These are phyloP conservation scores for Juncus effusus DNA, from an alignment of 176 grass and related monocot species.

Conservation along the genomic window DNA sequence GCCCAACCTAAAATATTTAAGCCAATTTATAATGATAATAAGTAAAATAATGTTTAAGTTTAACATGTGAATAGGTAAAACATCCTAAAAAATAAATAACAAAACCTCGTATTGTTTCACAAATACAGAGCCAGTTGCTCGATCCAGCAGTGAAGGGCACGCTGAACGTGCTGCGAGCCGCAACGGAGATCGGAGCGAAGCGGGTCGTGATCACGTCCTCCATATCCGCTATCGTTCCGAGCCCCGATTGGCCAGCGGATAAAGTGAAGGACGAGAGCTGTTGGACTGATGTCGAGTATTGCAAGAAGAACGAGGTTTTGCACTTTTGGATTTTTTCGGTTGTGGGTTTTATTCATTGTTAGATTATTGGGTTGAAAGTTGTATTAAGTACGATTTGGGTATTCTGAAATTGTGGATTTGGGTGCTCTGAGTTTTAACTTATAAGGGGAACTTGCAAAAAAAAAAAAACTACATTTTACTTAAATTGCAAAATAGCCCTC, in stretches of 20 bases:
- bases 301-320: constrained; percentile 64
- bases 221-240: constrained; percentile 51
- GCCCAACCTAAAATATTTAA: too few relatives aligned
- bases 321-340: background rate
- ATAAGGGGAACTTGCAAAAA: background rate
- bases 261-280: constrained; percentile 61
- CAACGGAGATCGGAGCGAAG: constrained; percentile 51
- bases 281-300: constrained; percentile 81
- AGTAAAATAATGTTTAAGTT: too few relatives aligned
- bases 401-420: background rate
- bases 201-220: constrained; percentile 81
- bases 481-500: too few relatives aligned
- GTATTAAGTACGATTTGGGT: background rate
- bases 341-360: background rate
- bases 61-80: too few relatives aligned
- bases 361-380: background rate
- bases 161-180: constrained; percentile 63
- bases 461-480: too few relatives aligned
- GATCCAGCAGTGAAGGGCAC: constrained; percentile 77
- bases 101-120: background rate
- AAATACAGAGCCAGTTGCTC: constrained; percentile 51
- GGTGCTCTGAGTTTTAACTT: background rate
- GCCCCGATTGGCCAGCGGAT: constrained; percentile 54
- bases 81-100: too few relatives aligned
- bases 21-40: too few relatives aligned